Conservation (phyloP, 2,329 filamentous ascomycete genomes). For the Colletotrichum acutatum region DNA sequence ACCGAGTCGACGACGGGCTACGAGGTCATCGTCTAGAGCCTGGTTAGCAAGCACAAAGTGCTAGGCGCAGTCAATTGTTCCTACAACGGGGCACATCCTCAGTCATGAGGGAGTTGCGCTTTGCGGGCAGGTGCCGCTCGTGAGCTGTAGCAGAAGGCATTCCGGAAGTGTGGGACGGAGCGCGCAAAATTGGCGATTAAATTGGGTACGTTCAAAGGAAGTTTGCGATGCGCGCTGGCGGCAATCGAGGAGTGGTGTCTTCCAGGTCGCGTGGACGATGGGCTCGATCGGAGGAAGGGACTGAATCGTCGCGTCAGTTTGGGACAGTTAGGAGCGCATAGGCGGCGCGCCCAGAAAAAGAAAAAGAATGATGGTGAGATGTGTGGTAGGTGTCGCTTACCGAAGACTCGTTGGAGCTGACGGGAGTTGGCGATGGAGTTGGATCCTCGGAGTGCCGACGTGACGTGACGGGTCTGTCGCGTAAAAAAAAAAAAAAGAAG, state of each 20-base stretch:
- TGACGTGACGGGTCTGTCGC: slow-evolving; percentile 29
- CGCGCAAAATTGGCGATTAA: slow-evolving; percentile 21
- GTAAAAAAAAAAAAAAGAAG: slow-evolving; percentile 14
- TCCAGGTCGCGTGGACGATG: slow-evolving; percentile 6
- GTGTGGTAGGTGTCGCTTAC: slow-evolving; percentile 26
- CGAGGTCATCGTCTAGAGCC: slow-evolving; percentile 74
- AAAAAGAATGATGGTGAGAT: neutral
- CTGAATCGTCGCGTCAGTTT: slow-evolving; percentile 30
- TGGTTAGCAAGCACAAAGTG: slow-evolving; percentile 7
- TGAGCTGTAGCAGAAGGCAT: slow-evolving; percentile 49
- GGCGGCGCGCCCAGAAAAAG: slow-evolving; percentile 8
- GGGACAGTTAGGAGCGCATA: neutral
- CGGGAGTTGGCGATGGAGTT: neutral
- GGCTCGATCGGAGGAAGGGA: neutral
- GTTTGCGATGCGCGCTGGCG: slow-evolving; percentile 12
- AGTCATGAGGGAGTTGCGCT: slow-evolving; percentile 74
- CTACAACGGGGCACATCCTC: slow-evolving; percentile 73
- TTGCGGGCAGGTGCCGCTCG: slow-evolving; percentile 64
- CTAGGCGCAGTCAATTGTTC: slow-evolving; percentile 36
- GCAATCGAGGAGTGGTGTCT: neutral
- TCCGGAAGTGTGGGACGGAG: neutral
- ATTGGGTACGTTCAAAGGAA: slow-evolving; percentile 4
- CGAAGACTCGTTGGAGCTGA: slow-evolving; percentile 10
- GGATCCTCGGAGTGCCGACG: neutral
- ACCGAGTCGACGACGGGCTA: slow-evolving; percentile 86